These are phyloP conservation scores for Danielia reshetovae DNA, from an alignment of 805 yeast species.

Conservation along the genomic window DNA sequence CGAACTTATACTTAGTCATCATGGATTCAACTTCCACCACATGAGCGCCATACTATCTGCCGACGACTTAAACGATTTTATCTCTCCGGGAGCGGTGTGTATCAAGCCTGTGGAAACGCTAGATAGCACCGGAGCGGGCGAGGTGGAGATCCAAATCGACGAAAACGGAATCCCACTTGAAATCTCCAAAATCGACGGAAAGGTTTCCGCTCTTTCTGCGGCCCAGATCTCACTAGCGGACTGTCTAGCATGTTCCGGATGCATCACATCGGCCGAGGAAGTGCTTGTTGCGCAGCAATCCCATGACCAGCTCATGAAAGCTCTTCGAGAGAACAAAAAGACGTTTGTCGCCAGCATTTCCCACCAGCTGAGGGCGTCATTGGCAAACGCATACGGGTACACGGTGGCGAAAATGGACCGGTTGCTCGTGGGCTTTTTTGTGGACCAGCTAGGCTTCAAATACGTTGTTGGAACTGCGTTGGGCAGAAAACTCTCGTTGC, in stretches of 20 bases:
- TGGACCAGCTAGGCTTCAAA: constrained; percentile 58
- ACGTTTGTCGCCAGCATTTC: constrained; percentile 72
- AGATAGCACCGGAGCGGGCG: constrained; percentile 24
- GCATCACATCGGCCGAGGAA: constrained; percentile 97
- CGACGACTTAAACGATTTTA: constrained; percentile 90
- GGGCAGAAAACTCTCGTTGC: constrained; percentile 67
- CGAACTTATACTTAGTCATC: constrained; percentile 1
- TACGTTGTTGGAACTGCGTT: constrained; percentile 82
- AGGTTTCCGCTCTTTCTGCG: constrained; percentile 51
- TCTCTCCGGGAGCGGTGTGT: constrained; percentile 92
- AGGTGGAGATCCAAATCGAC: constrained; percentile 57
- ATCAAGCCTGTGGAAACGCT: constrained; percentile 72
- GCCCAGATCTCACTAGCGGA: constrained; percentile 90
- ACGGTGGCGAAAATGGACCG: constrained; percentile 57
- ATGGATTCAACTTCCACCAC: background rate
- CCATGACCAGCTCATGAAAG: constrained; percentile 69
- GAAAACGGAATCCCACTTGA: constrained; percentile 59
- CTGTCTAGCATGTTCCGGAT: constrained; percentile 95
- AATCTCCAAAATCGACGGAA: constrained; percentile 60
- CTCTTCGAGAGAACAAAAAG: constrained; percentile 34
- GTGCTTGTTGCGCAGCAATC: constrained; percentile 88
- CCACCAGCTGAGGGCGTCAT: constrained; percentile 81
- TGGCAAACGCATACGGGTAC: constrained; percentile 63
- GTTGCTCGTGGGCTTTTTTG: constrained; percentile 54
- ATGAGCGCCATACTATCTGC: constrained; percentile 90